Base-by-base conservation (phyloP, 2,329 filamentous ascomycete species). In the Blastomyces emzantsi region DNA sequence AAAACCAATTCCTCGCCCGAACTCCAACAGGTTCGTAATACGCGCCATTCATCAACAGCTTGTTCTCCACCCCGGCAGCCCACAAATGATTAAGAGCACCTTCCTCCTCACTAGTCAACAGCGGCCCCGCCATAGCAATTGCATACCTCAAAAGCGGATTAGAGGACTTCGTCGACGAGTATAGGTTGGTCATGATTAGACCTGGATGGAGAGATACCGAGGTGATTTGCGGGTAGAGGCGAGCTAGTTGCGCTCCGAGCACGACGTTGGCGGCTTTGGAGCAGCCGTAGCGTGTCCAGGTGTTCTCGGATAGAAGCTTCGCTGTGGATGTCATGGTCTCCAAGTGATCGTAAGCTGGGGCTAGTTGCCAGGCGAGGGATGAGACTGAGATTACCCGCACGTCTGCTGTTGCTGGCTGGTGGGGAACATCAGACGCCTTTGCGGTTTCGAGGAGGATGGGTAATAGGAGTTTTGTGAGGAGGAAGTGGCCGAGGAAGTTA, bases 181-280 rank as follows among this genome's bases (percentile, higher is more conserved):
- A 79, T n/a, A 80, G 62, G 9, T 74, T 72, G 54, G 76, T 80
- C 5, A 72, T 65, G 45, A 80, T 77, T 3, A 77, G 70, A 1
- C 82, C 82, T 0, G 82, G 82, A 62, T 84, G 82, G 0, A 84
- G 68, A 0, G 79, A 76, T 11, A 83, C 74, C 28, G 76, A 75
- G 28, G 73, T 75, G 1, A 82, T 72, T 28, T 60, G 41, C 0
- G 79, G 79, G 62, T 79, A 74, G 0, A 77, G 76, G 7, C 77
- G 74, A 2, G 78, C 78, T 4, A 83, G 66, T 66, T 81, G 78
- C 0, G 74, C 68, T 2, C 79, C 79, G 57, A 79, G 79, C 5
- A 81, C 69, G 36, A 82, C 76, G 61, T 80, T 82, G 2, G 80
- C 81, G 0, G 80, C 75, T 68, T 83, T 84, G 64, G 78, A 80